Evolutionary conservation across 2,329 filamentous ascomycete species (phyloP).

Genomic region (Botryotinia narcissicola): DNA sequence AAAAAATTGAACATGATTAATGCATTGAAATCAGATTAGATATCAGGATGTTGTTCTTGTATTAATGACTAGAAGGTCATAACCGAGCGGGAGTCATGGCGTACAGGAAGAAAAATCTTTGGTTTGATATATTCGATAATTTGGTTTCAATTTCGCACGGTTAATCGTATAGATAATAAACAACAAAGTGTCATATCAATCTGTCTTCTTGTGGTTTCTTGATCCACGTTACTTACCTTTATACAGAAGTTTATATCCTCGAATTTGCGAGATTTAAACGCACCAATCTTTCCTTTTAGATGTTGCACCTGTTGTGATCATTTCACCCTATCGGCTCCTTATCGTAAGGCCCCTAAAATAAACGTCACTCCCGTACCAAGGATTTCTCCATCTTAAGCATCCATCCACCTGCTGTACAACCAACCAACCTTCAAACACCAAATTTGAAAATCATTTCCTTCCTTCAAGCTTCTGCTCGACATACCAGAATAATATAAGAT

Average conservation of each 20-base stretch:
- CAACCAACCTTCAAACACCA: neutral
- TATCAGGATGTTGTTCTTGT: neutral
- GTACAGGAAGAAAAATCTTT: neutral
- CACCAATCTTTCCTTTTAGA: neutral
- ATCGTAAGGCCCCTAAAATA: constrained; percentile 9
- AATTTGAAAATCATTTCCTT: neutral
- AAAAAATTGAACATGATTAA: neutral
- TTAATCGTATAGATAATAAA: neutral
- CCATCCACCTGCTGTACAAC: constrained; percentile 10
- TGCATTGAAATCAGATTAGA: neutral
- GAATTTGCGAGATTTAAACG: neutral
- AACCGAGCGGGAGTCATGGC: constrained; percentile 7
- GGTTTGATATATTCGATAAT: constrained; percentile 1
- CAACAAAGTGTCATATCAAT: neutral
- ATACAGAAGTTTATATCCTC: neutral
- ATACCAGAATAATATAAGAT: neutral
- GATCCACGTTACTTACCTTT: neutral
- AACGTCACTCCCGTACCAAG: constrained; percentile 12
- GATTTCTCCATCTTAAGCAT: neutral
- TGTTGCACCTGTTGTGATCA: neutral
- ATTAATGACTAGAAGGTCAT: neutral
- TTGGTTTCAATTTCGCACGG: constrained; percentile 15
- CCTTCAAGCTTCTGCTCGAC: neutral
- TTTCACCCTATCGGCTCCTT: constrained; percentile 15
- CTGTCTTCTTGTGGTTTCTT: neutral